Base-by-base conservation (phyloP, 345 rosid species). In the Heritiera fomes region DNA sequence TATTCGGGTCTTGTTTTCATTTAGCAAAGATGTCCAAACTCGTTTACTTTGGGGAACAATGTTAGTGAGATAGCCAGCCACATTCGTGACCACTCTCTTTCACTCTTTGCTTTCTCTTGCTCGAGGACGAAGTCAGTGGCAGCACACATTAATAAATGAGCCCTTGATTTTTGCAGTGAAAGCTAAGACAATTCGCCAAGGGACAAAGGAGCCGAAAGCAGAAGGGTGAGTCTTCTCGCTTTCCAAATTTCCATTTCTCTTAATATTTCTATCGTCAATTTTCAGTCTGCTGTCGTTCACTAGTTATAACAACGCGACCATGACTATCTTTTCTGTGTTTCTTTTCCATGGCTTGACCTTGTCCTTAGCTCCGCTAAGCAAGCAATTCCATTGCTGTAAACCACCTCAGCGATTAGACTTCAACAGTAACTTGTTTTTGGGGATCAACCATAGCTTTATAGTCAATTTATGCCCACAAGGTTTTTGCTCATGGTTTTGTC, bases 131-230 rank as follows among this genome's bases (percentile, higher is more conserved):
- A 38, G 43, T 4, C 2, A 8, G 34, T 12, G 65, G 63, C 30
- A 58, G 62, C 62, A 1, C 6, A 20, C 6, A 8, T 3, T 8
- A 59, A 50, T 30, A 30, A 8, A 38, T 41, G 68, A 43, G 1
- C 7, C 77, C 17, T 74, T 74, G 77, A 74, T 8, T 74, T 13
- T 13, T 7, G 17, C 40, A 2, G 66, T 34, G 65, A 50, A 9
- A 59, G 6, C 50, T 23, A 23, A 38, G 38, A 34, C 38, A 73
- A 34, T 73, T 32, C 32, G n/a, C 6, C 62, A 30, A 76, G 52
- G 59, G 84, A 73, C 83, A 81, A 80, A 83, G 32, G 79, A 4
- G 77, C 85, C 86, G 86, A 83, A 86, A 86, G 86, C 82, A 83
- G 65, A 10, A 75, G 79, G 60, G 8, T 34, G 45, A 63, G 43